These are phyloP conservation scores for Poa annua DNA, from an alignment of 176 grass and related monocot genomes.

Conservation along the genomic window DNA sequence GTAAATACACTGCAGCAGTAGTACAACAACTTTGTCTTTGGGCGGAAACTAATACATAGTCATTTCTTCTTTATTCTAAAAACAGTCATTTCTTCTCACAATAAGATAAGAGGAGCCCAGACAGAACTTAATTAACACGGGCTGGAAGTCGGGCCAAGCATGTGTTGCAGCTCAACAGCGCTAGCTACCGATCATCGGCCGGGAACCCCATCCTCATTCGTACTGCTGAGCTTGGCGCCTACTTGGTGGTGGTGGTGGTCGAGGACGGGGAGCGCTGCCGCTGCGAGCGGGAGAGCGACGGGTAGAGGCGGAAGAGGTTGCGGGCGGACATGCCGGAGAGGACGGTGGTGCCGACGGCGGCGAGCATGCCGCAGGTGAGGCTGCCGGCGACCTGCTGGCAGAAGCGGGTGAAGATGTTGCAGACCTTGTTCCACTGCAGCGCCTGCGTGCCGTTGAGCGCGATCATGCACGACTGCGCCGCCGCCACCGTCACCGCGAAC, in stretches of 20 bases:
- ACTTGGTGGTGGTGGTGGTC: background rate
- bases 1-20: background rate
- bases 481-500: slow-evolving; percentile 71
- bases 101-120: background rate
- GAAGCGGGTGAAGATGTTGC: slow-evolving; percentile 95
- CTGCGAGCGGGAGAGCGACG: background rate
- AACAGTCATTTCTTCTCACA: background rate
- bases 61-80: background rate
- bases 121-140: background rate
- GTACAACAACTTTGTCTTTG: no score
- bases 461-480: slow-evolving; percentile 61
- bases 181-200: background rate
- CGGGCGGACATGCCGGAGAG: slow-evolving; percentile 71
- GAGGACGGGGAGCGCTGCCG: background rate
- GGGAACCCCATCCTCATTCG: background rate
- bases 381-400: slow-evolving; percentile 78
- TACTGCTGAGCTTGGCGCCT: background rate
- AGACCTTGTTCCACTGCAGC: slow-evolving; percentile 88
- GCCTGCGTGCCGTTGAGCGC: slow-evolving; percentile 53
- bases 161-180: background rate
- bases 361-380: slow-evolving; percentile 54
- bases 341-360: slow-evolving; percentile 50
- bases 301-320: slow-evolving; percentile 72
- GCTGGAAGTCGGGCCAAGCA: background rate
- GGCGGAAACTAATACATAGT: background rate